Conservation (phyloP, 192 early-diverging fungal genomes). For the Podochytrium sp. region DNA sequence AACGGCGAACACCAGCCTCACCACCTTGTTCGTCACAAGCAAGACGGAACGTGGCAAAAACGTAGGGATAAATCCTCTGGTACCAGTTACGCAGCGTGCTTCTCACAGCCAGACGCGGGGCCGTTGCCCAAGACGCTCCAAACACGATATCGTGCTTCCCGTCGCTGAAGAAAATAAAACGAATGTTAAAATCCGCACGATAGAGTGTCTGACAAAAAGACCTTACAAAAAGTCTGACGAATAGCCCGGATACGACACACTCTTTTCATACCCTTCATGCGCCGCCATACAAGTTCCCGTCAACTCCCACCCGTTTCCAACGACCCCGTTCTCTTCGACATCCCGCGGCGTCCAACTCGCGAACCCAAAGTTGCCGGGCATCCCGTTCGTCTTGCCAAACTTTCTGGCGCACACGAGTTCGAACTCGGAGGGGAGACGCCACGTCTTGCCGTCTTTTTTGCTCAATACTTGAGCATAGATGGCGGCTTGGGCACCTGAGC, state of each 20-base stretch:
- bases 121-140: constrained; percentile 88
- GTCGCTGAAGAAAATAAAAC: no score
- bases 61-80: constrained; percentile 82
- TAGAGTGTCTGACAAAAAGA: neutral
- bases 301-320: constrained; percentile 82
- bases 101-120: constrained; percentile 71
- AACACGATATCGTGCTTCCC: constrained; percentile 80
- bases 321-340: constrained; percentile 15
- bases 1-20: no score
- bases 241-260: constrained; percentile 84
- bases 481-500: constrained; percentile 69
- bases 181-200: neutral
- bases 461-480: constrained; percentile 67
- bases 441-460: constrained; percentile 22
- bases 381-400: constrained; percentile 31
- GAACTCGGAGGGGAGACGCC: constrained; percentile 74
- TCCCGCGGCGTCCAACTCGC: constrained; percentile 67
- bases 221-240: constrained; percentile 83
- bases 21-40: constrained; percentile 15
- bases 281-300: constrained; percentile 68
- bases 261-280: constrained; percentile 64
- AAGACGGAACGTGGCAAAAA: constrained; percentile 77
- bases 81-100: constrained; percentile 89
- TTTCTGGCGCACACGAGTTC: constrained; percentile 55
- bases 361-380: constrained; percentile 71